phyloP scores from a whole-genome alignment of 768 basidiomycete genomes.

The Leccinum sublutescens region DNA sequence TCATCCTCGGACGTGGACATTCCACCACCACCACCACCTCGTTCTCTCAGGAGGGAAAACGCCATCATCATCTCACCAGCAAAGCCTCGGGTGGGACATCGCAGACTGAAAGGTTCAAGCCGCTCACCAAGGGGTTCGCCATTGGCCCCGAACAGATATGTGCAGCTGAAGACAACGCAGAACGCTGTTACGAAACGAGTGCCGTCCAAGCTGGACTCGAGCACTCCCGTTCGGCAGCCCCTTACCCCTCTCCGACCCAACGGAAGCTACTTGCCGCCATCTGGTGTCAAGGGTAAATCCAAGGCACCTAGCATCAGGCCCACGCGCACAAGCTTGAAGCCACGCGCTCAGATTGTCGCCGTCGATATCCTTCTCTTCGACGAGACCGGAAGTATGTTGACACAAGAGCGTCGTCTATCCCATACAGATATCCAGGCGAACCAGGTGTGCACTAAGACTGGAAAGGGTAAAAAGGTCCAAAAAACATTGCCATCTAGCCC shows the following conservation, averaged over 20 bases:
- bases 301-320: conserved; percentile 13
- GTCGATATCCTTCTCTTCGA: conserved; percentile 71
- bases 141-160: conserved; percentile 26
- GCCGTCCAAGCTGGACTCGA: conserved; percentile 13
- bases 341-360: conserved; percentile 50
- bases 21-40: neutral
- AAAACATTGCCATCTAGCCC: conserved; percentile 3
- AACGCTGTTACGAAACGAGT: conserved; percentile 14
- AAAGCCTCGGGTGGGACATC: conserved; percentile 10
- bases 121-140: conserved; percentile 22
- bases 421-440: conserved; percentile 43
- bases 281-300: conserved; percentile 24
- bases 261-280: conserved; percentile 24
- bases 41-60: conserved; percentile 23
- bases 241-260: conserved; percentile 41
- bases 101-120: conserved; percentile 11
- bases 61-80: conserved; percentile 23
- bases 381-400: conserved; percentile 53
- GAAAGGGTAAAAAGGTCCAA: conserved; percentile 8
- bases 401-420: conserved; percentile 60
- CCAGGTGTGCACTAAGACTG: conserved; percentile 6
- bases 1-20: conserved; percentile 43
- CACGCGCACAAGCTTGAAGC: conserved; percentile 33
- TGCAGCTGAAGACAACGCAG: conserved; percentile 18
- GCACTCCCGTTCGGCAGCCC: conserved; percentile 35